phyloP scores from a whole-genome alignment of 2,329 filamentous ascomycete species.

The Neofusicoccum sp. region DNA sequence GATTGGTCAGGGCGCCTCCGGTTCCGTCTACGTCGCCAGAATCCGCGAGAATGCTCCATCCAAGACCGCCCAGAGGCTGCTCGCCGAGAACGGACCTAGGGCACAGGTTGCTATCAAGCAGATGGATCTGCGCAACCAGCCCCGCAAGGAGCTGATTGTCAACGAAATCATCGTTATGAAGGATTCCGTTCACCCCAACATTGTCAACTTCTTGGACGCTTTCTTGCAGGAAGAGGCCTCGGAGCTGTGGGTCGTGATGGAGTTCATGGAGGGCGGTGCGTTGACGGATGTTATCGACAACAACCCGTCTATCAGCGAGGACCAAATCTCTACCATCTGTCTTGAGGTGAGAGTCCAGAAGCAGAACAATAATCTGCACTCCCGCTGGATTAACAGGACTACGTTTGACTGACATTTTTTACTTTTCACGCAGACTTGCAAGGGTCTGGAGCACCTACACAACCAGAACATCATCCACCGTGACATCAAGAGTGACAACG shows the following conservation, averaged over 20 bases:
- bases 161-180: slow-evolving; percentile 99
- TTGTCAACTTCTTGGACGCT: slow-evolving; percentile 97
- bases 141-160: slow-evolving; percentile 95
- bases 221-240: slow-evolving; percentile 92
- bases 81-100: slow-evolving; percentile 74
- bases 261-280: slow-evolving; percentile 98
- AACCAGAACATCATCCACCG: slow-evolving; percentile 96
- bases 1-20: slow-evolving; percentile 96
- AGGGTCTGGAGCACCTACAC: slow-evolving; percentile 90
- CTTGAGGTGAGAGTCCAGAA: slow-evolving; percentile 67
- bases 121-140: slow-evolving; percentile 97
- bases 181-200: slow-evolving; percentile 95
- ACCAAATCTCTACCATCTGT: slow-evolving; percentile 97
- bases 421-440: slow-evolving; percentile 76
- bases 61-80: slow-evolving; percentile 71
- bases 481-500: slow-evolving; percentile 99
- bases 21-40: slow-evolving; percentile 95
- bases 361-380: background rate
- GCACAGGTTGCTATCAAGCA: slow-evolving; percentile 98
- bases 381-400: too few species aligned
- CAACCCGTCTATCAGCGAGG: slow-evolving; percentile 88
- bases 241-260: slow-evolving; percentile 99
- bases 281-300: slow-evolving; percentile 99
- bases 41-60: slow-evolving; percentile 87
- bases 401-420: background rate